These are phyloP conservation scores for Fusarium metavorans DNA, from an alignment of 2,329 filamentous ascomycete species.

Conservation along the genomic window DNA sequence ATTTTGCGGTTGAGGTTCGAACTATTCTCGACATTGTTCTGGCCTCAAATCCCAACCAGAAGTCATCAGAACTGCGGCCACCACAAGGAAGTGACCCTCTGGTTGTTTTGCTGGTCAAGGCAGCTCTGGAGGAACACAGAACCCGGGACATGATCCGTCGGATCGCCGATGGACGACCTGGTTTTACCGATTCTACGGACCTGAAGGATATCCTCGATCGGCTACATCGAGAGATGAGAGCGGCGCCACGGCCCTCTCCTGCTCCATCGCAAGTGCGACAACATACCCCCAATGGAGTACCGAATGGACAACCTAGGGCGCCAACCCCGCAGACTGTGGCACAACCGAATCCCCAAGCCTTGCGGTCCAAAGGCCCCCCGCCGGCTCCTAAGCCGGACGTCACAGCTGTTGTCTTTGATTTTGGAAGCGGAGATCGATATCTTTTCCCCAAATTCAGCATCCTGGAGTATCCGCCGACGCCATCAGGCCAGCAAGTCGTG, in stretches of 20 bases:
- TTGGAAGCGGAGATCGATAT: slow-evolving; percentile 80
- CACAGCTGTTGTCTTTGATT: slow-evolving; percentile 77
- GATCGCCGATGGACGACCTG: slow-evolving; percentile 64
- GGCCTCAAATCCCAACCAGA: slow-evolving; percentile 69
- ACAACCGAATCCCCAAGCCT: slow-evolving; percentile 61
- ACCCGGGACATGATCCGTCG: slow-evolving; percentile 65
- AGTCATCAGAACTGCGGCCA: slow-evolving; percentile 63
- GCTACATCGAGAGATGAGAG: slow-evolving; percentile 58
- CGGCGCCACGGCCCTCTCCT: slow-evolving; percentile 46
- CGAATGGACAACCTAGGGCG: slow-evolving; percentile 47
- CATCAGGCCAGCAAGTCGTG: slow-evolving; percentile 70
- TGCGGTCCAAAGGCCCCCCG: slow-evolving; percentile 71
- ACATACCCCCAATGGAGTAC: slow-evolving; percentile 46
- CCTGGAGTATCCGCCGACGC: slow-evolving; percentile 70
- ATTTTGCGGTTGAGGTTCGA: slow-evolving; percentile 69
- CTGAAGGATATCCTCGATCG: slow-evolving; percentile 65
- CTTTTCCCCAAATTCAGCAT: slow-evolving; percentile 84
- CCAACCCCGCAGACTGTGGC: slow-evolving; percentile 22
- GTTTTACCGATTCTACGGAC: slow-evolving; percentile 65
- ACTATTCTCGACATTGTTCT: slow-evolving; percentile 70
- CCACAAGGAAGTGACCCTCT: slow-evolving; percentile 67
- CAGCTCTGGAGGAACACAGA: slow-evolving; percentile 64
- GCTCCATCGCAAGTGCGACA: slow-evolving; percentile 45
- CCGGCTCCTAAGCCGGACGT: slow-evolving; percentile 69
- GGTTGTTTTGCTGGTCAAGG: slow-evolving; percentile 68